Evolutionary conservation across 495 filamentous ascomycete species (phyloP).

Genomic region (Annulohypoxylon stygium): DNA sequence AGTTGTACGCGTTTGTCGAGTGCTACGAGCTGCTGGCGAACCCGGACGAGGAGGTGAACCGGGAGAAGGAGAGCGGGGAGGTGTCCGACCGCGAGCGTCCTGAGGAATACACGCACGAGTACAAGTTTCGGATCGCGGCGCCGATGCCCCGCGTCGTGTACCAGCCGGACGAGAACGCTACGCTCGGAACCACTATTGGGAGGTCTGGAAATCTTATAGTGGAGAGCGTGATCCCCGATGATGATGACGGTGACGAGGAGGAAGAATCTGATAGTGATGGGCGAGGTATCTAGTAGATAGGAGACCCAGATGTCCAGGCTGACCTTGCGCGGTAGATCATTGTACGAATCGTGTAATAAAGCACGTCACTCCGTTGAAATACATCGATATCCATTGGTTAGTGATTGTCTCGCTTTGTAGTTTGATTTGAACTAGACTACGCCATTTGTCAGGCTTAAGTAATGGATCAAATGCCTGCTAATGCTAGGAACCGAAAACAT

Average conservation of each 20-base stretch:
- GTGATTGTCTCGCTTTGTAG: neutral
- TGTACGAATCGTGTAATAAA: constrained; percentile 13
- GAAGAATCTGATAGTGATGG: constrained; percentile 46
- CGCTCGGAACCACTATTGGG: constrained; percentile 78
- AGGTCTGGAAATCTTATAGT: constrained; percentile 90
- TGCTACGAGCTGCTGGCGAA: constrained; percentile 77
- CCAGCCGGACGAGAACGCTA: constrained; percentile 72
- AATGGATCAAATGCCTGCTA: neutral
- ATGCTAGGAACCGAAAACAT: neutral
- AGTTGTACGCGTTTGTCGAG: constrained; percentile 96
- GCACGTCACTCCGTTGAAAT: neutral
- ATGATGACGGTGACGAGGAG: constrained; percentile 11
- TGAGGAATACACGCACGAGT: constrained; percentile 79
- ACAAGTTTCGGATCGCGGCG: constrained; percentile 82
- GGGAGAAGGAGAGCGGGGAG: constrained; percentile 45
- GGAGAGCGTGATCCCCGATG: constrained; percentile 63
- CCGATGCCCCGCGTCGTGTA: constrained; percentile 86
- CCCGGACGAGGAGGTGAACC: constrained; percentile 44
- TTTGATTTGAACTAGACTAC: no score
- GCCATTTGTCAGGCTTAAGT: neutral
- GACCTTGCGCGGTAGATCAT: neutral
- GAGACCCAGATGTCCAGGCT: neutral
- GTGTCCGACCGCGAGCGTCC: constrained; percentile 64
- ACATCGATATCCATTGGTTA: neutral
- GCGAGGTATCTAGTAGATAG: neutral